A percentile compares a stretch with the other conserved stretches of the same genome.
Evolutionary conservation across 2,329 filamentous ascomycete genomes (phyloP).

Genomic region (Canariomyces notabilis): DNA sequence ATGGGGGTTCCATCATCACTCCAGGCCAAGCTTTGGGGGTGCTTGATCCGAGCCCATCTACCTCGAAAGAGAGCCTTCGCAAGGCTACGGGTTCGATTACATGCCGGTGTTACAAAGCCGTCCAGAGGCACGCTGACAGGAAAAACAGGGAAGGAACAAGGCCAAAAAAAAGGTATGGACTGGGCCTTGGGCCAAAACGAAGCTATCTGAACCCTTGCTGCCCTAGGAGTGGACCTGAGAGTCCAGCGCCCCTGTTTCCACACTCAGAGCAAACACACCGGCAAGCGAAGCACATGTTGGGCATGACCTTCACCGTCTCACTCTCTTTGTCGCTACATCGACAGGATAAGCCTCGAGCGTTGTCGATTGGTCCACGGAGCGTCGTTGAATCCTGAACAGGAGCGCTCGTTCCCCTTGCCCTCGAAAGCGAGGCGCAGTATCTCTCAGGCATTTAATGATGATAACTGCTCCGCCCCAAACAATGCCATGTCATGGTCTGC

Average conservation of each 20-base stretch:
- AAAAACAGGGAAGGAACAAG: neutral
- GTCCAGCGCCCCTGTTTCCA: neutral
- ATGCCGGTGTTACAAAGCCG: neutral
- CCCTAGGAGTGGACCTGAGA: neutral
- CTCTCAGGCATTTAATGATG: neutral
- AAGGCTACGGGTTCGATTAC: neutral
- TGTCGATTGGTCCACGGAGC: neutral
- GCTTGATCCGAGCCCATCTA: neutral
- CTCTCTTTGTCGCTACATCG: neutral
- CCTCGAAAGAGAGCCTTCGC: neutral
- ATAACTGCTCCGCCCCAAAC: neutral
- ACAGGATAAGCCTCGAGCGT: neutral
- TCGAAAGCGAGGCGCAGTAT: neutral
- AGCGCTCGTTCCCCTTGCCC: neutral
- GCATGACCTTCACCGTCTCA: neutral
- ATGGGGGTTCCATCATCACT: neutral
- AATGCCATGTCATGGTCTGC: neutral
- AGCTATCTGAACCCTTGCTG: neutral
- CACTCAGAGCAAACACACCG: neutral
- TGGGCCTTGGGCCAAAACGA: neutral
- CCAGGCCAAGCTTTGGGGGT: neutral
- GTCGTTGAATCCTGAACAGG: neutral
- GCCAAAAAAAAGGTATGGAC: neutral
- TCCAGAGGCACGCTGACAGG: neutral
- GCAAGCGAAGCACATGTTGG: neutral